Base-by-base conservation (phyloP, 306 rosid species). In the Quercus berberidifolia region DNA sequence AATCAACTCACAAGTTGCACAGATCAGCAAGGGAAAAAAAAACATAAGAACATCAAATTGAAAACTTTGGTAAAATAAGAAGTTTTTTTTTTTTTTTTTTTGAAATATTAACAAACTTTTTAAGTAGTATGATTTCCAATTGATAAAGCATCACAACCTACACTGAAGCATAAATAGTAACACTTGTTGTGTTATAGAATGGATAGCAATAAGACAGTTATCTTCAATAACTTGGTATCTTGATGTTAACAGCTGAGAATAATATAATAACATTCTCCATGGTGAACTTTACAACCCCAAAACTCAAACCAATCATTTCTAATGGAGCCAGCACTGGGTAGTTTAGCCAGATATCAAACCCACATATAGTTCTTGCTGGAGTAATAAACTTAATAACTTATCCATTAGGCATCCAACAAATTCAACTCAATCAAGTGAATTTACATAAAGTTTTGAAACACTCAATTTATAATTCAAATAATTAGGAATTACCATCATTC, bases 401-500 rank as follows among this genome's bases (percentile, higher is more conserved):
- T 11, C 54, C 54, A 49, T 11, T 49, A 49, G 54, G 59, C 74
- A 62, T 64, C 20, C 31, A 79, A 62, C 58, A 75, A 54, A 77
- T 74, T 77, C 60, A 77, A 75, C 71, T 54, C 64, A 65, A 26
- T 60, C 74, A 58, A 73, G 76, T 43, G 70, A 78, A 59, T 8
- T 21, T 3, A 59, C 31, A 62, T 62, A 3, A 62, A 13, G n/a
- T 12, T 62, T 62, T 15, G 28, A 62, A 1, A 62, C 5, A 62
- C 28, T 62, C 19, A 26, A 62, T 23, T 38, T 13, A 8, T 52
- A 35, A 19, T 43, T 43, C 21, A 73, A 69, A 55, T 41, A 67
- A 52, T 60, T 73, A 57, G 77, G 41, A 12, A 56, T 75, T 89
- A 93, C 99, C 99, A 96, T 96, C 97, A 96, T 96, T 89, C 99